Base-by-base conservation (phyloP, 176 grass and related monocot genomes). In the Elymus sibiricus region DNA sequence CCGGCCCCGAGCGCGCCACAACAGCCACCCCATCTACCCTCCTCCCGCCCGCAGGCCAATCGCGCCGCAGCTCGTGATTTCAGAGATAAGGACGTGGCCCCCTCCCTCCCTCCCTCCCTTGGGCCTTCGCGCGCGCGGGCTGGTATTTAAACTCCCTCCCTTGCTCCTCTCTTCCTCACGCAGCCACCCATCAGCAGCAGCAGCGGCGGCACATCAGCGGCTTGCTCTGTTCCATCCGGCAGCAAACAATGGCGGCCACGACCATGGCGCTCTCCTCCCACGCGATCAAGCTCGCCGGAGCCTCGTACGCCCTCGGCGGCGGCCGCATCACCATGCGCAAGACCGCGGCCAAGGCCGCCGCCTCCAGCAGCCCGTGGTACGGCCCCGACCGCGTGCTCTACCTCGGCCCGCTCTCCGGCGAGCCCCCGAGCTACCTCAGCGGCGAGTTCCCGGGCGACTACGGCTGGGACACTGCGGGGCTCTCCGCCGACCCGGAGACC, bases 381-480 rank as follows among this genome's bases (percentile, higher is more conserved):
- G 95, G 95, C 21, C 76, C 95, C 0, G 95, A 95, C 82, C 91
- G 95, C 24, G 95, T 98, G 47, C 78, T 89, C 25, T 98, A 95
- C 85, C 70, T 98, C 9, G 93, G 95, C 76, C 95, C 95, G 16
- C 70, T 97, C 42, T 97, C 95, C 19, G 95, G 95, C 10, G 85
- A 91, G 79, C 89, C 93, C 7, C 95, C 92, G 21, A 91, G 88
- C 84, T 98, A 98, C 89, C 87, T 98, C 19, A 95, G 79, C 4
- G 95, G 95, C 17, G 95, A 98, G 81, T 98, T 95, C 87, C 95
- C 95, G 0, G 93, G 95, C 12, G 91, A 98, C 87, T 95, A 98
- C 59, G 95, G 95, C 10, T 98, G 95, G 95, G 95, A 98, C 91
- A 98, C 95, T 0, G 93, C 92, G 0, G 95, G 95, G 0, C 90